Base-by-base conservation (phyloP, 352 stramenopile species). In the Blastocystis sp. region DNA sequence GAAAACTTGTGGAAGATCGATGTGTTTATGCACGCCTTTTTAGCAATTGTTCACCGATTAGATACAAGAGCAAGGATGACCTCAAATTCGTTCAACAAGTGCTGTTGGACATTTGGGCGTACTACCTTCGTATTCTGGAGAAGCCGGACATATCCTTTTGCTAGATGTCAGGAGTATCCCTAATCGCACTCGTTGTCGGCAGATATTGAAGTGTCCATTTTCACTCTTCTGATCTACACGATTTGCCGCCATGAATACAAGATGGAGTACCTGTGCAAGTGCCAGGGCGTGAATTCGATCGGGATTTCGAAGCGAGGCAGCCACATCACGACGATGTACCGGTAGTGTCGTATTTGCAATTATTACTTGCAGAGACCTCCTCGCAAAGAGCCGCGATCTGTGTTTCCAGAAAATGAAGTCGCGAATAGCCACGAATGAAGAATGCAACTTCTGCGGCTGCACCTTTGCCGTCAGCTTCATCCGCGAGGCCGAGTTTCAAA, bases 191-290 rank as follows among this genome's bases (percentile, higher is more conserved):
- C 52, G 52, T 21, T 84, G 17, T 84, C 74, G 9, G 74, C 74
- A 19, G 74, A 84, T 84, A 62, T 84, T 17, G 74, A 84, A 28
- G 65, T 56, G 34, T 69, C 74, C 11, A 84, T 84, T 28, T 67
- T 84, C 34, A 62, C 43, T 14, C 60, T 84, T 23, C 28, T 84
- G 9, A 84, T 84, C 53, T 62, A 64, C 23, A 84, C 66, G 23
- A 84, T 84, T 38, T 84, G 74, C 61, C 53, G 74, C 23, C 74
- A 84, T 45, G 74, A 84, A 84, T 84, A 84, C 56, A 84, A 84
- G 45, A 61, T 84, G 40, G 74, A 84, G 56, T 84, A 84, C 53
- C 69, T 84, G 56, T 84, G 74, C 61, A 84, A 84, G 52, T 84
- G 65, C 48, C 52, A 84, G 53, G 48, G 60, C 34, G 74, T 56